Conservation (phyloP, 2,329 filamentous ascomycete genomes). For the Trichoderma cornu-damae region DNA sequence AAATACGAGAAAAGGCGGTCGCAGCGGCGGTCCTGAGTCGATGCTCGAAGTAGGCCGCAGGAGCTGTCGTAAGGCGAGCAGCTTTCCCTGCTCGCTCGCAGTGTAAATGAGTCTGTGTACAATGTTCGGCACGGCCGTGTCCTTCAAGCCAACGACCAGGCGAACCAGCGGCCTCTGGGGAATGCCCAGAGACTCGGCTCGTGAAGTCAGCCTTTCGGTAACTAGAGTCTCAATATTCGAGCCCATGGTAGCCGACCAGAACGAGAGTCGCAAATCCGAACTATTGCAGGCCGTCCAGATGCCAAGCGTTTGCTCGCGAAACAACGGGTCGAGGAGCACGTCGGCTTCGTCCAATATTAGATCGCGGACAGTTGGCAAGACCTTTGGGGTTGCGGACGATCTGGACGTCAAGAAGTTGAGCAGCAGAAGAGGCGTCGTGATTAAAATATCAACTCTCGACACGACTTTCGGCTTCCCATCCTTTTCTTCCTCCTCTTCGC, state of each 20-base stretch:
- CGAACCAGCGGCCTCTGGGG: slow-evolving; percentile 59
- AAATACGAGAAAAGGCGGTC: slow-evolving; percentile 90
- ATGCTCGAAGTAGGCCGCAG: slow-evolving; percentile 64
- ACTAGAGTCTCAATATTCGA: slow-evolving; percentile 83
- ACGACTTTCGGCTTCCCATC: slow-evolving; percentile 28
- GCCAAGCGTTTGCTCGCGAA: slow-evolving; percentile 78
- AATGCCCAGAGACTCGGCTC: slow-evolving; percentile 39
- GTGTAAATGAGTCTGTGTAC: slow-evolving; percentile 85
- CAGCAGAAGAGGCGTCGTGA: slow-evolving; percentile 54
- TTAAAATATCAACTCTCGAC: slow-evolving; percentile 36
- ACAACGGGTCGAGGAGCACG: slow-evolving; percentile 84
- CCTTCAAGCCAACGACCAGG: slow-evolving; percentile 91
- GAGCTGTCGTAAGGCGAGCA: slow-evolving; percentile 84
- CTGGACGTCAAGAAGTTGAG: slow-evolving; percentile 61
- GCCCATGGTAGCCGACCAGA: slow-evolving; percentile 97
- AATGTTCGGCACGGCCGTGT: slow-evolving; percentile 90
- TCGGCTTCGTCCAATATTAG: slow-evolving; percentile 92
- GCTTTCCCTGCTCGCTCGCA: slow-evolving; percentile 87
- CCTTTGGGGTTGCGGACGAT: slow-evolving; percentile 41
- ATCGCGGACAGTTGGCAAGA: slow-evolving; percentile 63
- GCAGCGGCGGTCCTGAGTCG: slow-evolving; percentile 56
- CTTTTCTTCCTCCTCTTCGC: slow-evolving; percentile 25
- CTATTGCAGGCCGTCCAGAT: slow-evolving; percentile 78
- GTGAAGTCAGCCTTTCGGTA: slow-evolving; percentile 58
- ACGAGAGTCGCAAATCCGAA: slow-evolving; percentile 63